A percentile compares a stretch with the other conserved stretches of the same genome.
These are phyloP conservation scores for Puccinia brachypodii DNA, from an alignment of 1,284 basidiomycete genomes.

Conservation along the genomic window DNA sequence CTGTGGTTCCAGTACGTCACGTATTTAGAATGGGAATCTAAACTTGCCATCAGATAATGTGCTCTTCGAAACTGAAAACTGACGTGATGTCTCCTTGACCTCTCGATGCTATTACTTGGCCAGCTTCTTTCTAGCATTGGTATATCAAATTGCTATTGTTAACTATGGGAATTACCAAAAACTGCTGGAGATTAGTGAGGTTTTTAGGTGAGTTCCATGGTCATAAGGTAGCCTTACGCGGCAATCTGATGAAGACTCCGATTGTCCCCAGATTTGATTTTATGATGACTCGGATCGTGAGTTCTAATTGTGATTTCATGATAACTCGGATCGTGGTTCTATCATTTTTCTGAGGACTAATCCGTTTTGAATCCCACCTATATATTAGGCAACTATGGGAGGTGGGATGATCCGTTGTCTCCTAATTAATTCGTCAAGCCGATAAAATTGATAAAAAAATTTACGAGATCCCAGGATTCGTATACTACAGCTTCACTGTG, in stretches of 20 bases:
- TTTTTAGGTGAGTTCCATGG: not conserved
- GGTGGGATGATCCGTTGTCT: no score
- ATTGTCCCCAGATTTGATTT: not conserved
- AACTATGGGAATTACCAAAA: constrained; percentile 11
- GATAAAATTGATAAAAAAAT: no score
- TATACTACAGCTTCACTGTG: no score
- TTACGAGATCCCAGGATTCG: no score
- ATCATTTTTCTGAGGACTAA: no score
- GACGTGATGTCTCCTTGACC: not conserved
- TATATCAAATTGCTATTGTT: constrained; percentile 11
- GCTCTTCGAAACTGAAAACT: no score
- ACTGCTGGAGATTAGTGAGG: not conserved
- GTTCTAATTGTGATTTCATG: constrained; percentile 7
- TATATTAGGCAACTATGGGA: no score
- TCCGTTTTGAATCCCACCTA: not conserved
- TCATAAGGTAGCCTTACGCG: not conserved
- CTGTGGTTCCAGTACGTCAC: not conserved
- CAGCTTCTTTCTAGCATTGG: not conserved
- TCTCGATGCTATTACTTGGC: no score
- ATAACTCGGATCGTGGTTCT: not conserved
- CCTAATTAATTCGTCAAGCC: no score
- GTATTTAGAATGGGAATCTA: no score
- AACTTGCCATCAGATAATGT: no score
- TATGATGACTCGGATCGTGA: not conserved
- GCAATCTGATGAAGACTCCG: not conserved